Evolutionary conservation across 2,329 filamentous ascomycete species (phyloP).

Genomic region (Aquanectria penicillioides): DNA sequence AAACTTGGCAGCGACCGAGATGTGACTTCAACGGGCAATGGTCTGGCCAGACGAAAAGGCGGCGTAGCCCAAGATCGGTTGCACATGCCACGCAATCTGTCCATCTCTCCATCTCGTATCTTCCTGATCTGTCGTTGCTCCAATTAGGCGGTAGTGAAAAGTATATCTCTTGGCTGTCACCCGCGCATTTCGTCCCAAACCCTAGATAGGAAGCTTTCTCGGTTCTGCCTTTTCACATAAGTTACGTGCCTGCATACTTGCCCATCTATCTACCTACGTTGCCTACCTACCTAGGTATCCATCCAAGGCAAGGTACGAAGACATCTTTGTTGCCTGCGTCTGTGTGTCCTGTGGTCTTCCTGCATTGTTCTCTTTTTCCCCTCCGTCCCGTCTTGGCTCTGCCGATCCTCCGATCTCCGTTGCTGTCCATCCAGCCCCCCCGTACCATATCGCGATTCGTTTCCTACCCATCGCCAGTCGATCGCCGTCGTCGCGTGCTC

Average conservation of each 20-base stretch:
- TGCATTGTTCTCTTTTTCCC: too few relatives aligned
- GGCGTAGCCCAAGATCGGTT: constrained; percentile 10
- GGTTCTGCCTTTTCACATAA: too few relatives aligned
- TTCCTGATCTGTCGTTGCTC: not conserved
- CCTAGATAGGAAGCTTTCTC: not conserved
- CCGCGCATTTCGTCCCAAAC: not conserved
- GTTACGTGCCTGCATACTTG: too few relatives aligned
- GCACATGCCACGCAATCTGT: constrained; percentile 16
- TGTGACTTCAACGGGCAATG: constrained; percentile 21
- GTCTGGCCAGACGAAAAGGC: constrained; percentile 14
- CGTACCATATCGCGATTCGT: too few relatives aligned
- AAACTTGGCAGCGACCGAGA: constrained; percentile 14
- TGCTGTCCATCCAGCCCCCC: too few relatives aligned
- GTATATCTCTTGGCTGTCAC: constrained; percentile 13
- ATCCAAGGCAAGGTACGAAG: too few relatives aligned
- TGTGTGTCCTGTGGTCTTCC: too few relatives aligned
- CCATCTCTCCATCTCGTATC: constrained; percentile 16
- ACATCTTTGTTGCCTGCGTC: too few relatives aligned
- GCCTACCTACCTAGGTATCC: too few relatives aligned
- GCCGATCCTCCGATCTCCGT: not conserved
- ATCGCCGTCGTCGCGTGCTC: not conserved
- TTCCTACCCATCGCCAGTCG: not conserved
- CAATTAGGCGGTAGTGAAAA: not conserved
- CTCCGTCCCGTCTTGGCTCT: not conserved
- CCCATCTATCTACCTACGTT: too few relatives aligned